Conservation (phyloP, 2,329 filamentous ascomycete genomes). For the Phialophora chinensis region DNA sequence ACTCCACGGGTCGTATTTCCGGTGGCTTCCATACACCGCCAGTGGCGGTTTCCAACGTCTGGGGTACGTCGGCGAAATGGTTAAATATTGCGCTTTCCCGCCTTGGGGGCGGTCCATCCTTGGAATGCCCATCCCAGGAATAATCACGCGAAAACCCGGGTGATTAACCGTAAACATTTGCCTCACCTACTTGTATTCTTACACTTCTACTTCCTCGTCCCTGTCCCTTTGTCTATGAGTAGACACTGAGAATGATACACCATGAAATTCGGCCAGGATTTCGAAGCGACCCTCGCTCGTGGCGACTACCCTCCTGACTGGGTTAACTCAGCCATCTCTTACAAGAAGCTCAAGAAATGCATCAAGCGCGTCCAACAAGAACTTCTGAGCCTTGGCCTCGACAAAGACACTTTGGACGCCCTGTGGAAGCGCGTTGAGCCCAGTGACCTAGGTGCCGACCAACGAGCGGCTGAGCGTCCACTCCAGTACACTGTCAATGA, state of each 20-base stretch:
- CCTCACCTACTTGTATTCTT: not conserved
- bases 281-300: constrained; percentile 70
- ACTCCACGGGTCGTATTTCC: not conserved
- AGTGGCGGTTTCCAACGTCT: constrained; percentile 2
- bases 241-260: constrained; percentile 12
- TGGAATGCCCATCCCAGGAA: not conserved
- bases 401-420: constrained; percentile 70
- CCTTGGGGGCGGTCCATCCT: not conserved
- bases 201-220: not conserved
- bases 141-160: constrained; percentile 9
- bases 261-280: constrained; percentile 89
- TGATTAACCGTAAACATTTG: constrained; percentile 1
- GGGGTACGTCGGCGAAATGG: not conserved
- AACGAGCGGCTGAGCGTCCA: constrained; percentile 40
- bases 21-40: not conserved
- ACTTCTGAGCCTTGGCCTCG: constrained; percentile 72
- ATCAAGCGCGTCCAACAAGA: constrained; percentile 80
- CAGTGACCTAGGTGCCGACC: constrained; percentile 43
- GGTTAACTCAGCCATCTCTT: constrained; percentile 78
- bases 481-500: constrained; percentile 63
- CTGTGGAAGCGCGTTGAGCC: constrained; percentile 62
- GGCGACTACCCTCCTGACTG: constrained; percentile 77
- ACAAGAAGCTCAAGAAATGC: constrained; percentile 85
- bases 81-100: not conserved
- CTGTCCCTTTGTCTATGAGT: not conserved